phyloP scores from a whole-genome alignment of 106 monocot species.

The Apostasia shenzhenica region DNA sequence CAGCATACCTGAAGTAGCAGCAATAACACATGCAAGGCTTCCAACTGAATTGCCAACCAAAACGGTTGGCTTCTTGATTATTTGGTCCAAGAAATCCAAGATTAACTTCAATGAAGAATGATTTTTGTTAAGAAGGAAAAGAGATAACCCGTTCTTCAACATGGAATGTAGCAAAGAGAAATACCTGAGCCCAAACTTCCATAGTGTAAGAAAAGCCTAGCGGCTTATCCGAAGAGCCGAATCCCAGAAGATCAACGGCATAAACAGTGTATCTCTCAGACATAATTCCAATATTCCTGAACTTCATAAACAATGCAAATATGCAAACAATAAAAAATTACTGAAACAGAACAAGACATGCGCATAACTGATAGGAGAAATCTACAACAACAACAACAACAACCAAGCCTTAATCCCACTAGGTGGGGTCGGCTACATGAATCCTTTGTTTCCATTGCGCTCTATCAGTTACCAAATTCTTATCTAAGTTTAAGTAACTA shows the following conservation, averaged over 20 bases:
- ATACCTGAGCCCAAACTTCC: constrained; percentile 90
- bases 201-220: constrained; percentile 81
- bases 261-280: constrained; percentile 70
- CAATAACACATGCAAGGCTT: constrained; percentile 95
- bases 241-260: constrained; percentile 91
- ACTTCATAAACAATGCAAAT: neutral
- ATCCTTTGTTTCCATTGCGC: too few species aligned
- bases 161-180: neutral
- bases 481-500: neutral
- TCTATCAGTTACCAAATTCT: neutral
- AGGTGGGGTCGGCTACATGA: too few species aligned
- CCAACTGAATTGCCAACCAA: constrained; percentile 93
- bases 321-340: neutral
- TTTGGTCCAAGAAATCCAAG: constrained; percentile 83
- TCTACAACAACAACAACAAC: neutral
- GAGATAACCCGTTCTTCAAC: neutral
- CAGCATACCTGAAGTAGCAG: constrained; percentile 61
- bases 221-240: constrained; percentile 95
- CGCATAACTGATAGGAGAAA: neutral
- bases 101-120: constrained; percentile 50
- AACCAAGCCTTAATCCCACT: neutral
- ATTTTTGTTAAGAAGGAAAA: neutral
- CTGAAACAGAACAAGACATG: neutral
- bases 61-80: constrained; percentile 72
- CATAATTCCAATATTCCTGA: constrained; percentile 83